Base-by-base conservation (phyloP, 805 yeast genomes). In the Debaryomyces prosopidis region DNA sequence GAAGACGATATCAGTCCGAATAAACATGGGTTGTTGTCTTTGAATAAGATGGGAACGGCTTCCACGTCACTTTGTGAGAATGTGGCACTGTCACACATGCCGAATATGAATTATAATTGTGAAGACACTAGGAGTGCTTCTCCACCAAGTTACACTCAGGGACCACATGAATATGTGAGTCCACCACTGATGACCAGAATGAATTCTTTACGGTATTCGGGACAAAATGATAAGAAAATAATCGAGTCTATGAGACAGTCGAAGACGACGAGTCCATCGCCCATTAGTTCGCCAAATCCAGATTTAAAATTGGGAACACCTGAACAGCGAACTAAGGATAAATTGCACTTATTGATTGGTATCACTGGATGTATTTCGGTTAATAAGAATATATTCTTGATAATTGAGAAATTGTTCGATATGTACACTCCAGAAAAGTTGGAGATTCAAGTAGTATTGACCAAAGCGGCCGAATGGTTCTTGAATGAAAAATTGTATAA, bases 291-390 rank as follows among this genome's bases (percentile, higher is more conserved):
- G 33, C 33, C 33, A 30, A 30, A 30, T 14, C 33, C 33, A 12
- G 33, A 30, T 3, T 9, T 14, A 6, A 30, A 30, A 14, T 12
- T 8, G 12, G 33, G 11, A 5, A 14, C 16, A 9, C 16, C 33
- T 11, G 16, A 12, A 14, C 16, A 30, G 14, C 6, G 11, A 14
- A 11, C 4, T 30, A 30, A 30, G 33, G 39, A 34, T 6, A 59
- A 56, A 27, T 36, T 53, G 17, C 65, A 60, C 44, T 46, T 60
- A n/a, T 45, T 60, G 18, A 58, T 60, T 38, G 65, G 62, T 15
- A 52, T 60, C 12, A 56, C 65, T 2, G 65, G 65, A 1, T 60
- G 63, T 36, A 52, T 59, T 23, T 51, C 63, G 3, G 46, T 52
- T 15, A 55, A 49, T 33, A 51, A 59, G 27, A 59, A 58, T 40